Base-by-base conservation (phyloP, 2,329 filamentous ascomycete species). In the Claviceps maximensis region DNA sequence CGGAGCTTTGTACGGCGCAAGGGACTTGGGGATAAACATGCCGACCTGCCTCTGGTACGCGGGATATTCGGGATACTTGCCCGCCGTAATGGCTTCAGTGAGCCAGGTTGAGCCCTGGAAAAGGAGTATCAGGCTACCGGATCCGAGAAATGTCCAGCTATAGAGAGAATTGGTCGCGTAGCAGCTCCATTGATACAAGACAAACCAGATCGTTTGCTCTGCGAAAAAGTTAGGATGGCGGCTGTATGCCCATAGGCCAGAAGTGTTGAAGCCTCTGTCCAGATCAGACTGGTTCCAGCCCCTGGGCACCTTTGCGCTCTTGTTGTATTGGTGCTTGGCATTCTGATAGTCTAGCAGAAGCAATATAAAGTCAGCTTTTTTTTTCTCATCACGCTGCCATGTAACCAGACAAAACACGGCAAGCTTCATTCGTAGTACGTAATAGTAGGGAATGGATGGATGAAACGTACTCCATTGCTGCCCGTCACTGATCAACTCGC, bases 191-290 rank as follows among this genome's bases (percentile, higher is more conserved):
- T 88, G 80, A 68, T 97, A 97, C 51, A 97, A 69, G 9, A 82
- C 72, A 52, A 95, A 76, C 93, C 93, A 98, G 61, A 97, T 82
- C 31, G 82, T 75, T 70, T 97, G 93, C 70, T 98, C 93, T 5
- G 87, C 88, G 5, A 87, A 82, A 64, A 97, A 98, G 68, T 98
- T 98, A 48, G 93, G 93, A 67, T 98, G 94, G 47, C 93, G 80
- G 60, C 86, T 91, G 73, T 84, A 89, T 0, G 83, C 84, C 84
- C 87, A 98, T 8, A 98, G 74, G 0, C 93, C 93, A 4, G 77
- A 81, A 9, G 87, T 85, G 58, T 87, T 77, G 70, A 98, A 98
- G 44, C 93, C 93, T 40, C 91, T 86, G 58, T 96, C 88, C 27
- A 98, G 79, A 52, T 95, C 88, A 55, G 81, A 80, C 59, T 84